Evolutionary conservation across 83 land plant species (phyloP).

Genomic region (Diphasiastrum complanatum): DNA sequence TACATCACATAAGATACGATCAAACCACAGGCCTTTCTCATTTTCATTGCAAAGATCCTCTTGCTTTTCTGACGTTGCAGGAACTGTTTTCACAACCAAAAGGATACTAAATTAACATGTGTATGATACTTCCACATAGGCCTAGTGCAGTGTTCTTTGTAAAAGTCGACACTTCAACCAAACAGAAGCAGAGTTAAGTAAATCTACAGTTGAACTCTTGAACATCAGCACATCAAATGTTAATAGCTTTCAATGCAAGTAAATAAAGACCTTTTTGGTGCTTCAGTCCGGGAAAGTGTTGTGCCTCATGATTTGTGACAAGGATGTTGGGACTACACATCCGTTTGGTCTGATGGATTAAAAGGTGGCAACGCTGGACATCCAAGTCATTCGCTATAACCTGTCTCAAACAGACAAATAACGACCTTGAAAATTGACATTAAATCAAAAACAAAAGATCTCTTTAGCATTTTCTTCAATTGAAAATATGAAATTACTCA

Average conservation of each 20-base stretch:
- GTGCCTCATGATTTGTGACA: conserved; percentile 99
- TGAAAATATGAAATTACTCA: no score
- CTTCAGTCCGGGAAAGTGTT: conserved; percentile 69
- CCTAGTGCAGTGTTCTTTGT: no score
- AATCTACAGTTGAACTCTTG: no score
- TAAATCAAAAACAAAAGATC: background rate
- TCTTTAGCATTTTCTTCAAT: no score
- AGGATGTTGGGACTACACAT: conserved; percentile 94
- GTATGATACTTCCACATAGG: conserved; percentile 11
- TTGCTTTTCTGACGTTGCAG: background rate
- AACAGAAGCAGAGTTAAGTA: no score
- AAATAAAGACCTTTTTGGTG: conserved; percentile 1
- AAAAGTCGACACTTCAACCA: no score
- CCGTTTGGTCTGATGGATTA: conserved; percentile 95
- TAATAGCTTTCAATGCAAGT: background rate
- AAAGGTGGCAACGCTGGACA: conserved; percentile 90
- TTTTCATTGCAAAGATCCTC: conserved; percentile 4
- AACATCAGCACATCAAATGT: no score
- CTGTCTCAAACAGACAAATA: conserved; percentile 30
- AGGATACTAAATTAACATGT: background rate
- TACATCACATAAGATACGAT: conserved; percentile 93
- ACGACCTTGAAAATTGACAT: background rate
- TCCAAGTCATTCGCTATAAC: conserved; percentile 95
- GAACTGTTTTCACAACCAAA: background rate
- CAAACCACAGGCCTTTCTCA: conserved; percentile 52